phyloP scores from a whole-genome alignment of 495 filamentous ascomycete genomes.

The Neurospora tetrasperma region DNA sequence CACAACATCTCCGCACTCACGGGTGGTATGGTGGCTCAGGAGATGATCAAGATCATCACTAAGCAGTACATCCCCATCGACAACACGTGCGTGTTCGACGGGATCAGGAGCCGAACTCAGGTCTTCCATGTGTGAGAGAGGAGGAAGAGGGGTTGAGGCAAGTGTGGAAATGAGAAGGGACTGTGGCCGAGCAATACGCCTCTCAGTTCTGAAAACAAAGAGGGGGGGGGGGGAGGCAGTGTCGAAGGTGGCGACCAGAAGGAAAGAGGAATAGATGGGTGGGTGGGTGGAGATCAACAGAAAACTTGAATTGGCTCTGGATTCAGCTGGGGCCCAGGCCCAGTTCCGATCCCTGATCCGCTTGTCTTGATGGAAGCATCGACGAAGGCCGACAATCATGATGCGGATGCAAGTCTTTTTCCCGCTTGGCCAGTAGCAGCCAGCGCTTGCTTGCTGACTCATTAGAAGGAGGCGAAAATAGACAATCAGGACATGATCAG shows the following conservation, averaged over 20 bases:
- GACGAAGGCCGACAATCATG: not conserved
- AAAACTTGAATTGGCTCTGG: not conserved
- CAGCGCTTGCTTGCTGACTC: not conserved
- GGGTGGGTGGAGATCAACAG: not conserved
- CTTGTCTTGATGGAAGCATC: not conserved
- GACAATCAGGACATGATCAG: not conserved
- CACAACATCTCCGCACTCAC: slow-evolving; percentile 90
- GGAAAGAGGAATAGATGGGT: not conserved
- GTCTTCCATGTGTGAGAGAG: slow-evolving; percentile 46
- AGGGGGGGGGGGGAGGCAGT: not conserved
- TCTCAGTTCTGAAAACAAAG: not conserved
- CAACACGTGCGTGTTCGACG: slow-evolving; percentile 89
- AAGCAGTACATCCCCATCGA: slow-evolving; percentile 94
- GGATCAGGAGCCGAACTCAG: slow-evolving; percentile 66
- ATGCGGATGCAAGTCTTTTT: not conserved
- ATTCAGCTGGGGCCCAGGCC: not conserved
- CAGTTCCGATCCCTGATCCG: not conserved
- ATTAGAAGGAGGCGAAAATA: not conserved
- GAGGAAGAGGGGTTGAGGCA: not conserved
- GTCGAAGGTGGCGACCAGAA: not conserved
- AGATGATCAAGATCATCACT: slow-evolving; percentile 92
- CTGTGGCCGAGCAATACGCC: not conserved
- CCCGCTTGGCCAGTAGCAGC: not conserved
- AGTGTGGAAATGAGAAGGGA: not conserved
- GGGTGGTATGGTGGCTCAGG: slow-evolving; percentile 89